Conservation (phyloP, 2,329 filamentous ascomycete genomes). For the Trichoderma koningiopsis region DNA sequence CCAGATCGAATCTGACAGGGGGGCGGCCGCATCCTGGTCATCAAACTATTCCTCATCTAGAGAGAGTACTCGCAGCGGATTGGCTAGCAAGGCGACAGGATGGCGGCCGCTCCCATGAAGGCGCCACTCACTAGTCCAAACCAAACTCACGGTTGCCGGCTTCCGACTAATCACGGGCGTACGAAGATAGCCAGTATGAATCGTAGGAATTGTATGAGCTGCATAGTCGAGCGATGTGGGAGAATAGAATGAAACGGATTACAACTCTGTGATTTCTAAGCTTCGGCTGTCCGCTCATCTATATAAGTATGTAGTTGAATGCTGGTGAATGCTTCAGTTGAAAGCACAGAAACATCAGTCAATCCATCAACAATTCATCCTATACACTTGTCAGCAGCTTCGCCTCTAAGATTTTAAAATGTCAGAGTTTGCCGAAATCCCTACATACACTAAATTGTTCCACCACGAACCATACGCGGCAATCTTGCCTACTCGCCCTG, state of each 20-base stretch:
- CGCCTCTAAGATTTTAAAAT: not conserved
- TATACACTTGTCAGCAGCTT: not conserved
- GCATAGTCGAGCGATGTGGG: not conserved
- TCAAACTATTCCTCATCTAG: not conserved
- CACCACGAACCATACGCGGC: constrained; percentile 35
- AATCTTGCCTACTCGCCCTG: constrained; percentile 39
- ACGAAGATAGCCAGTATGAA: not conserved
- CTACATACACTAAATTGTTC: constrained; percentile 21
- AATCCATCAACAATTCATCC: not conserved
- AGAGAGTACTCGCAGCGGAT: not conserved
- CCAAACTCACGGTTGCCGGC: not conserved
- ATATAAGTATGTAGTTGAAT: not conserved
- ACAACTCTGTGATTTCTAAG: not conserved
- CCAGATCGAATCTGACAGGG: not conserved
- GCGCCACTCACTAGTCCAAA: not conserved
- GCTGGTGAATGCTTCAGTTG: not conserved
- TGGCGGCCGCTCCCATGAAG: constrained; percentile 7
- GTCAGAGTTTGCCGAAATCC: not conserved
- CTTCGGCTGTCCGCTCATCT: not conserved
- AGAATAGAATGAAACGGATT: not conserved
- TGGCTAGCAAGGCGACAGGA: not conserved
- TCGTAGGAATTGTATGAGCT: not conserved
- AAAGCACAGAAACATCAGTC: not conserved
- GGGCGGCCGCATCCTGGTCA: constrained; percentile 8
- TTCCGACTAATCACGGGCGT: not conserved